Evolutionary conservation across 1,284 basidiomycete species (phyloP).

Genomic region (Cutaneotrichosporon sp.): DNA sequence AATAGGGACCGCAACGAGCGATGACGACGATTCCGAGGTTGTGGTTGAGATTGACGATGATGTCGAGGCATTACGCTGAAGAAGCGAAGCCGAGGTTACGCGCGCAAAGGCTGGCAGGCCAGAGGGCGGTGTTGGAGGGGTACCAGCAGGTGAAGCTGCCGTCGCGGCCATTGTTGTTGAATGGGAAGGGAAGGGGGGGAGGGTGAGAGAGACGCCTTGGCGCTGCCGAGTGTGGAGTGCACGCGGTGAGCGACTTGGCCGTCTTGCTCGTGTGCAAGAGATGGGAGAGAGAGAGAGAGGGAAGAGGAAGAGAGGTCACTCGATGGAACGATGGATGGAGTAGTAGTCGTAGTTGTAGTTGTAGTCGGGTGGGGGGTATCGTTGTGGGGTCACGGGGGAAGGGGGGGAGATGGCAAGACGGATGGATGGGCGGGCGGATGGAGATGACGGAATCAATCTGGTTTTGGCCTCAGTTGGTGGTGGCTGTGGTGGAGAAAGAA

Average conservation of each 20-base stretch:
- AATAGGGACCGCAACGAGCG: slow-evolving; percentile 51
- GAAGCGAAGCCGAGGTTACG: slow-evolving; percentile 21
- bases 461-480: no score
- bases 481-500: no score
- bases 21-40: slow-evolving; percentile 44
- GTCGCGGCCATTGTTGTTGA: slow-evolving; percentile 14
- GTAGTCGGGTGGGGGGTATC: no score
- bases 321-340: no score
- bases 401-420: no score
- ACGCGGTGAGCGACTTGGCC: not conserved
- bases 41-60: slow-evolving; percentile 44
- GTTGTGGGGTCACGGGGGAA: no score
- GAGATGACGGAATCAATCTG: no score
- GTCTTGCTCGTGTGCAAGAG: not conserved
- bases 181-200: not conserved
- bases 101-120: slow-evolving; percentile 21
- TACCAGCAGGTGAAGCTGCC: slow-evolving; percentile 13
- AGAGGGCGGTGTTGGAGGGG: slow-evolving; percentile 22
- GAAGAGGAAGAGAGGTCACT: no score
- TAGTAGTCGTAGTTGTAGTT: no score
- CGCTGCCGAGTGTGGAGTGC: not conserved
- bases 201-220: not conserved
- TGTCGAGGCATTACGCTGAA: slow-evolving; percentile 46
- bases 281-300: no score
- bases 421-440: no score